Evolutionary conservation across 352 stramenopile genomes (phyloP).

Genomic region (Aphanomyces cochlioides): DNA sequence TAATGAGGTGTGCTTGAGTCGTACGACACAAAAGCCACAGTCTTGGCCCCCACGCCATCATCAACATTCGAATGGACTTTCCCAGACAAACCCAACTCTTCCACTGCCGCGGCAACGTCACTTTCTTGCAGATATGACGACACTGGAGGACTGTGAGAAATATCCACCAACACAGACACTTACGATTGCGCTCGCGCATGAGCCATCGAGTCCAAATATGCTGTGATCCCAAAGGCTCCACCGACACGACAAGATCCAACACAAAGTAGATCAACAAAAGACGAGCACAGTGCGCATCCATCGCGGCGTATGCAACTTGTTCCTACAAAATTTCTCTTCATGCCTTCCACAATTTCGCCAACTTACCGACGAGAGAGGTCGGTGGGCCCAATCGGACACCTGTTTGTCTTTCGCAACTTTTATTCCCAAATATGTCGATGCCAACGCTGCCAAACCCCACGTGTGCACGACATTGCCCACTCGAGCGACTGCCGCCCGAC

Average conservation of each 20-base stretch:
- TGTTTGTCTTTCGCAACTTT: constrained; percentile 23
- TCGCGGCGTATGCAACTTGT: constrained; percentile 23
- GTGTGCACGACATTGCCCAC: not conserved
- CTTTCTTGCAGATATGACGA: constrained; percentile 12
- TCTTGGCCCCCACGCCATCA: constrained; percentile 45
- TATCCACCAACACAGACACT: not conserved
- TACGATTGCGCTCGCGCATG: constrained; percentile 12
- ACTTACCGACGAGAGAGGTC: constrained; percentile 21
- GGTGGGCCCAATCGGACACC: constrained; percentile 16
- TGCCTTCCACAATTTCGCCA: not conserved
- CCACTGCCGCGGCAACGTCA: not conserved
- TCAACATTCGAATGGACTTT: not conserved
- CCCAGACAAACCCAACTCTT: not conserved
- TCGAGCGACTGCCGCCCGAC: constrained; percentile 7
- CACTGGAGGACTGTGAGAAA: not conserved
- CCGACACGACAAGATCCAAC: not conserved
- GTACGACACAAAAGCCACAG: constrained; percentile 47
- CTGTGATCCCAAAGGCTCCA: not conserved
- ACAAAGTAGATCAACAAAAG: constrained; percentile 23
- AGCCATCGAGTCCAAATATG: not conserved
- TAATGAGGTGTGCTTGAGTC: constrained; percentile 31
- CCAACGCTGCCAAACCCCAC: constrained; percentile 16
- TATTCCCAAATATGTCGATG: not conserved
- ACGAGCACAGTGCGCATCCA: constrained; percentile 13
- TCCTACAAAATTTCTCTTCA: not conserved